These are phyloP conservation scores for Hyaloscypha bicolor DNA, from an alignment of 495 filamentous ascomycete genomes.

Conservation along the genomic window DNA sequence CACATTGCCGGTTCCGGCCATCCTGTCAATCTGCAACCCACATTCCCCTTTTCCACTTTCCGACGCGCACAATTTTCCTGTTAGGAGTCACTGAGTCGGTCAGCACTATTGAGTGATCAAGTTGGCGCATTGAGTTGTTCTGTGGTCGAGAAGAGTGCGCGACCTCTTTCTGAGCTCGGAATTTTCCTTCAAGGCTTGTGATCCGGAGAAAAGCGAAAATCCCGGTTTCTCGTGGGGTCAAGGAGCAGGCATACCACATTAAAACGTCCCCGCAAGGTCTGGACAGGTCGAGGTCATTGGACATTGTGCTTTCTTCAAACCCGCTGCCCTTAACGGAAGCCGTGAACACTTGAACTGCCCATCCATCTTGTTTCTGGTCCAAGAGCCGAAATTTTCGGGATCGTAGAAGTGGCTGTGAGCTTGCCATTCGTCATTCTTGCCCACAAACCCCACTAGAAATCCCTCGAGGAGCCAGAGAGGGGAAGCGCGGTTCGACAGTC, in stretches of 20 bases:
- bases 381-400: conserved; percentile 6
- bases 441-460: conserved; percentile 13
- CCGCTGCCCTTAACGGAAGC: not conserved
- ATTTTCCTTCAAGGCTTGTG: not conserved
- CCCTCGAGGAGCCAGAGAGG: not conserved
- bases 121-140: not conserved
- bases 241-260: not conserved
- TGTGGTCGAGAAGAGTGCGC: not conserved
- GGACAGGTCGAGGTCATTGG: not conserved
- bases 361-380: not conserved
- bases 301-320: not conserved
- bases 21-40: conserved; percentile 16
- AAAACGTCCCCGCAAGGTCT: not conserved
- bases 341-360: not conserved
- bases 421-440: conserved; percentile 1
- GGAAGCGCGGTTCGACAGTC: not conserved
- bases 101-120: not conserved
- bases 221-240: not conserved
- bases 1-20: conserved; percentile 8
- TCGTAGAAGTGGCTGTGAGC: not conserved
- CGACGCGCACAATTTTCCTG: not conserved
- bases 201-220: not conserved
- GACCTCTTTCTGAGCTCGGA: not conserved
- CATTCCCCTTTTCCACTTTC: not conserved
- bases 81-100: not conserved